Evolutionary conservation across 768 basidiomycete genomes (phyloP).

Genomic region (Trametes villosa): DNA sequence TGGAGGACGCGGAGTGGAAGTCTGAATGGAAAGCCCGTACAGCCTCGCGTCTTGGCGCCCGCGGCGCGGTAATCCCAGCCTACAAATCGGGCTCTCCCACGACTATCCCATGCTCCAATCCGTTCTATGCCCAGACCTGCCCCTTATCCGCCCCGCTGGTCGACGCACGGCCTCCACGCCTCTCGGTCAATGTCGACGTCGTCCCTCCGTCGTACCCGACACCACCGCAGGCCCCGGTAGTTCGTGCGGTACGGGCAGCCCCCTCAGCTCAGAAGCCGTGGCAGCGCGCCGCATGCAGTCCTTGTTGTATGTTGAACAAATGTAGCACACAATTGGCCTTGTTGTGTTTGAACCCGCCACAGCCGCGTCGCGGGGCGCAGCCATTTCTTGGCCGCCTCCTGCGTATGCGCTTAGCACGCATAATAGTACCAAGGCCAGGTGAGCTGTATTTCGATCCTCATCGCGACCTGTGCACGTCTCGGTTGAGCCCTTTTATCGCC

Average conservation of each 20-base stretch:
- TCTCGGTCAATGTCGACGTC: not conserved
- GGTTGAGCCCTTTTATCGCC: not conserved
- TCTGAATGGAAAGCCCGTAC: not conserved
- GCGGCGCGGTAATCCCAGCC: not conserved
- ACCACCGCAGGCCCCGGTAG: too few relatives aligned
- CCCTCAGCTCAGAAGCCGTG: too few relatives aligned
- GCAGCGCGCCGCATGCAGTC: not conserved
- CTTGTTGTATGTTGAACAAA: not conserved
- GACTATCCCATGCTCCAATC: too few relatives aligned
- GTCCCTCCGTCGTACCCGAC: not conserved
- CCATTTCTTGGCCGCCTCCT: too few relatives aligned
- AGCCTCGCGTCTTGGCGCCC: conserved; percentile 4
- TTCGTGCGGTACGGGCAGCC: too few relatives aligned
- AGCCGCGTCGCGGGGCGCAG: not conserved
- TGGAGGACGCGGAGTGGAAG: not conserved
- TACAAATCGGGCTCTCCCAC: not conserved
- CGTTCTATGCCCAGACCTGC: too few relatives aligned
- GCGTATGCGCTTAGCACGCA: too few relatives aligned
- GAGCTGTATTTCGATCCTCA: not conserved
- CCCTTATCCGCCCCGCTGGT: not conserved
- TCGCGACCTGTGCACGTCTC: not conserved
- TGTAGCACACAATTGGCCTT: not conserved
- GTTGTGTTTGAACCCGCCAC: not conserved
- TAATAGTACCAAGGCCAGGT: too few relatives aligned
- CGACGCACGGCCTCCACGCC: not conserved